Evolutionary conservation across 495 filamentous ascomycete genomes (phyloP).

Genomic region (Neurospora sp.): DNA sequence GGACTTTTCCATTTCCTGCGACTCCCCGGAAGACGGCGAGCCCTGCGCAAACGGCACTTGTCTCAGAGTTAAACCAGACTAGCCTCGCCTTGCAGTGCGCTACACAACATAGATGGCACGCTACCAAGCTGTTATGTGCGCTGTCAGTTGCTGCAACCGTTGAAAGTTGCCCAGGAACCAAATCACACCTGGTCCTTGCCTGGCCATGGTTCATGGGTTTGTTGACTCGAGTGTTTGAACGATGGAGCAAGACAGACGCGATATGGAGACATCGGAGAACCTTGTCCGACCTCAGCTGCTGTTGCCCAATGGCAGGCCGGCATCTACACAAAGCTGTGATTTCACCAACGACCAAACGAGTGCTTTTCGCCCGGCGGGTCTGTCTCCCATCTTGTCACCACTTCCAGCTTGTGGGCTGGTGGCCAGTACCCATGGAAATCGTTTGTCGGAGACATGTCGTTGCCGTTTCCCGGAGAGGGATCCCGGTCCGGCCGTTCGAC

Average conservation of each 20-base stretch:
- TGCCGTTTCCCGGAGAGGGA: background rate
- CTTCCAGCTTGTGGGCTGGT: background rate
- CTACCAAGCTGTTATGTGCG: background rate
- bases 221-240: background rate
- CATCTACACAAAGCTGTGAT: background rate
- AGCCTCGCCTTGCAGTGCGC: background rate
- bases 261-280: background rate
- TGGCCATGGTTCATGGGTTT: background rate
- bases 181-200: background rate
- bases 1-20: background rate
- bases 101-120: background rate
- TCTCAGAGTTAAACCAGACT: background rate
- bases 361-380: background rate
- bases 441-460: background rate
- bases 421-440: background rate
- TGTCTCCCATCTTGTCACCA: background rate
- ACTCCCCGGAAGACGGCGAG: background rate
- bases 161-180: background rate
- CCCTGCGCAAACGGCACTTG: background rate
- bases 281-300: background rate
- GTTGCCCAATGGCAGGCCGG: background rate
- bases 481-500: background rate
- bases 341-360: background rate
- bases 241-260: background rate
- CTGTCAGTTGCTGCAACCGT: background rate